Evolutionary conservation across 2,329 filamentous ascomycete species (phyloP).

Genomic region (Dryadomyces quercivorus): DNA sequence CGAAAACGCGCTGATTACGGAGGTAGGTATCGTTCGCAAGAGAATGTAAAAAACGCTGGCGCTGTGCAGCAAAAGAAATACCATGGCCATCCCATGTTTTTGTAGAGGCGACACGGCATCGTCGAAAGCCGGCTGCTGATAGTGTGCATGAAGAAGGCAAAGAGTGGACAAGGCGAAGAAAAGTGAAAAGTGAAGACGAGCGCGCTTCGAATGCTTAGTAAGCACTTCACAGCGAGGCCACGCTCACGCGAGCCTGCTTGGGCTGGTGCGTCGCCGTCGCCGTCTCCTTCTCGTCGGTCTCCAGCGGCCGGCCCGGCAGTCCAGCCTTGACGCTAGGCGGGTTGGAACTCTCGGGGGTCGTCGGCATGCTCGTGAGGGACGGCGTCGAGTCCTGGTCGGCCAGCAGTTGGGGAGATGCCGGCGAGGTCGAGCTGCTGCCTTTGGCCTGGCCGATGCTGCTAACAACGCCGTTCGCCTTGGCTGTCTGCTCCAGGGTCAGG

Average conservation of each 20-base stretch:
- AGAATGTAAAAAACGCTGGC: neutral
- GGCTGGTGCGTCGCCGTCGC: neutral
- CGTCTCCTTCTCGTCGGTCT: neutral
- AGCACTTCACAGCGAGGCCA: neutral
- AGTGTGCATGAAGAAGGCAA: neutral
- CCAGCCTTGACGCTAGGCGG: slow-evolving; percentile 52
- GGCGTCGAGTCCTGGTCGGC: slow-evolving; percentile 47
- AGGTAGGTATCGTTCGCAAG: slow-evolving; percentile 1
- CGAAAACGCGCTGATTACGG: neutral
- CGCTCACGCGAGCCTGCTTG: neutral
- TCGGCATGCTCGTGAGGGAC: slow-evolving; percentile 53
- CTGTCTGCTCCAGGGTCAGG: slow-evolving; percentile 16
- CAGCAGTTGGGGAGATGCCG: slow-evolving; percentile 25
- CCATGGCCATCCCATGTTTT: neutral
- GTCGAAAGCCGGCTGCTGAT: neutral
- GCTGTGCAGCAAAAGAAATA: neutral
- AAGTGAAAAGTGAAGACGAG: neutral
- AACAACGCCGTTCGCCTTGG: slow-evolving; percentile 16
- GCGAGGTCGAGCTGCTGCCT: slow-evolving; percentile 6
- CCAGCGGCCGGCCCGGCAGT: slow-evolving; percentile 25
- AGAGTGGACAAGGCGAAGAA: neutral
- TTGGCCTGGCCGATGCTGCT: neutral
- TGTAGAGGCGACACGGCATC: neutral
- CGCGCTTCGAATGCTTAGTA: neutral
- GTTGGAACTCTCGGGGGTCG: slow-evolving; percentile 55